These are phyloP conservation scores for Aspergillus quadrilineatus DNA, from an alignment of 2,329 filamentous ascomycete species.

Conservation along the genomic window DNA sequence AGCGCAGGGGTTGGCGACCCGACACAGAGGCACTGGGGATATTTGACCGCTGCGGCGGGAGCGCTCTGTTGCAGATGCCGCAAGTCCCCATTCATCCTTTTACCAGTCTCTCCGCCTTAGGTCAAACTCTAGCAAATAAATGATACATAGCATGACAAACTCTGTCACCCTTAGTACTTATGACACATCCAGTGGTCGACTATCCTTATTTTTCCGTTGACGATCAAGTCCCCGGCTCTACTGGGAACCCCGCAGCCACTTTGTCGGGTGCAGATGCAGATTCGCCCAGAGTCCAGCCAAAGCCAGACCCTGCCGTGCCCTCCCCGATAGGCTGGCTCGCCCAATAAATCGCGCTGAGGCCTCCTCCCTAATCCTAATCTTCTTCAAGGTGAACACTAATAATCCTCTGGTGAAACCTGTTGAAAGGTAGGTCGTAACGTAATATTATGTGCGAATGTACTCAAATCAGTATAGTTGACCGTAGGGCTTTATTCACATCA, in stretches of 20 bases:
- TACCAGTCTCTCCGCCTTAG: not conserved
- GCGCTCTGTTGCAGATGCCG: not conserved
- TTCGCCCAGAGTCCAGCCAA: not conserved
- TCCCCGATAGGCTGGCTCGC: not conserved
- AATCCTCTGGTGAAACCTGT: not conserved
- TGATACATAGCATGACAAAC: too few species aligned
- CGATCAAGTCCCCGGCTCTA: not conserved
- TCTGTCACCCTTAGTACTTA: not conserved
- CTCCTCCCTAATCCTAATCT: not conserved
- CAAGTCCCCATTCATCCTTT: not conserved
- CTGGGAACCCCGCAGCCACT: conserved; percentile 8
- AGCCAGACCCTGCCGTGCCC: not conserved
- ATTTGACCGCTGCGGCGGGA: conserved; percentile 8
- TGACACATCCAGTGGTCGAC: not conserved
- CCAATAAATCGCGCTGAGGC: not conserved
- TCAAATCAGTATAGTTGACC: not conserved
- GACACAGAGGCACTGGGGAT: conserved; percentile 17
- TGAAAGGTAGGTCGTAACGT: not conserved
- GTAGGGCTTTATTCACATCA: not conserved
- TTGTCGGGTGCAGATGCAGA: conserved; percentile 12
- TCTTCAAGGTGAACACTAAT: not conserved
- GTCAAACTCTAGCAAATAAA: too few species aligned
- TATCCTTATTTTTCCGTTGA: not conserved
- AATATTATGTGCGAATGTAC: not conserved
- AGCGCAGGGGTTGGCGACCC: conserved; percentile 19